phyloP scores from a whole-genome alignment of 176 grass and related monocot species.

The Aegilops sharonensis region DNA sequence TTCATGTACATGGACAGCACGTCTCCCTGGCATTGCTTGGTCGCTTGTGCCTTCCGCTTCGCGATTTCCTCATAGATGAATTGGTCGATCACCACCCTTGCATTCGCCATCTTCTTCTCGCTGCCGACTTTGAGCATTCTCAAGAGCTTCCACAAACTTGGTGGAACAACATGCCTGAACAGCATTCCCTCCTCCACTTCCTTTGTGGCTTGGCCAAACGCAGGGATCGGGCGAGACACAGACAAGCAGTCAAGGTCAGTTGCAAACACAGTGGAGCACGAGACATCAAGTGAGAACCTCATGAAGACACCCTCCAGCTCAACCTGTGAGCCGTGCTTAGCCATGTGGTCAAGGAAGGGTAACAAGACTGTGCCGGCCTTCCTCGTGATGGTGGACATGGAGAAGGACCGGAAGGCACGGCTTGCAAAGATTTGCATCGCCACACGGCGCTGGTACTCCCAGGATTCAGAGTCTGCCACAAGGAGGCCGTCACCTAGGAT shows the following conservation, averaged over 20 bases:
- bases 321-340: slow-evolving; percentile 4
- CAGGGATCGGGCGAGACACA: slow-evolving; percentile 23
- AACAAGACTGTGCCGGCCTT: slow-evolving; percentile 38
- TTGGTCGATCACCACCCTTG: slow-evolving; percentile 43
- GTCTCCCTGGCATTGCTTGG: slow-evolving; percentile 24
- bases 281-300: slow-evolving; percentile 56
- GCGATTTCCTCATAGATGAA: slow-evolving; percentile 42
- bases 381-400: slow-evolving; percentile 34
- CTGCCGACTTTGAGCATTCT: slow-evolving; percentile 56
- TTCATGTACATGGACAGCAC: slow-evolving; percentile 51
- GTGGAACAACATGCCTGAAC: slow-evolving; percentile 52
- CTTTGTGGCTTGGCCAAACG: slow-evolving; percentile 53
- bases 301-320: slow-evolving; percentile 62
- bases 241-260: slow-evolving; percentile 50
- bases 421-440: slow-evolving; percentile 40
- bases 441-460: slow-evolving; percentile 52
- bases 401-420: slow-evolving; percentile 47
- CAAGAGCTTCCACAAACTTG: slow-evolving; percentile 52
- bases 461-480: slow-evolving; percentile 52
- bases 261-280: slow-evolving; percentile 51
- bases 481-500: slow-evolving; percentile 57
- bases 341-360: slow-evolving; percentile 53
- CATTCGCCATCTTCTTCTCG: slow-evolving; percentile 54
- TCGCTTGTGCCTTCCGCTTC: slow-evolving; percentile 33
- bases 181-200: slow-evolving; percentile 53